Evolutionary conservation across 108 stramenopile species (phyloP).

Genomic region (Nitzschia palea): DNA sequence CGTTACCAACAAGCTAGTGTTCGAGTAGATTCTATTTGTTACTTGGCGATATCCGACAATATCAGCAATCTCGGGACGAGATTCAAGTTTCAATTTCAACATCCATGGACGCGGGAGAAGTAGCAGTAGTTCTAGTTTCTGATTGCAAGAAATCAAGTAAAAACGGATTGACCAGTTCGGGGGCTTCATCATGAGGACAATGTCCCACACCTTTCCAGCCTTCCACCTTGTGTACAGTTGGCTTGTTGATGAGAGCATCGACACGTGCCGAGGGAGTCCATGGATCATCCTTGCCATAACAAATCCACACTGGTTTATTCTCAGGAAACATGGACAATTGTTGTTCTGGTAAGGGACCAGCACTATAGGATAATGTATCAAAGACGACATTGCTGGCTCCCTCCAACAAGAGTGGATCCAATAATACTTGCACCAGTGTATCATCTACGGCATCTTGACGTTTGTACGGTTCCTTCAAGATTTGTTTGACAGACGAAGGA

Average conservation of each 20-base stretch:
- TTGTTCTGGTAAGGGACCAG: conserved; percentile 95
- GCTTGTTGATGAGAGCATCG: conserved; percentile 57
- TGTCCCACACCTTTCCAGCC: conserved; percentile 88
- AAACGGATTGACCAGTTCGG: conserved; percentile 86
- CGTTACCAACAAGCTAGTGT: no score
- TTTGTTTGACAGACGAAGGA: conserved; percentile 75
- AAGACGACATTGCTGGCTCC: conserved; percentile 93
- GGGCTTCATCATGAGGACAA: conserved; percentile 95
- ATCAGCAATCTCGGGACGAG: no score
- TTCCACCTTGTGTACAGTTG: conserved; percentile 68
- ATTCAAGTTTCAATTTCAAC: no score
- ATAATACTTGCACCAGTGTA: conserved; percentile 81
- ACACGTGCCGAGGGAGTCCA: conserved; percentile 88
- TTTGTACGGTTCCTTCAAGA: conserved; percentile 88
- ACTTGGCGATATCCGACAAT: no score
- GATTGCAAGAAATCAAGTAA: conserved; percentile 83
- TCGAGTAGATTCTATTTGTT: no score
- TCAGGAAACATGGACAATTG: conserved; percentile 60
- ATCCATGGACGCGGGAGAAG: no score
- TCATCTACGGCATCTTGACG: conserved; percentile 80
- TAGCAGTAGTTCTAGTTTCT: no score
- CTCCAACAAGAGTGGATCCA: conserved; percentile 79
- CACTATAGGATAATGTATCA: conserved; percentile 90
- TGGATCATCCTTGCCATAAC: conserved; percentile 90
- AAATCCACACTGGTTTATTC: conserved; percentile 75